Conservation (phyloP, 768 basidiomycete species). For the Suillus discolor region DNA sequence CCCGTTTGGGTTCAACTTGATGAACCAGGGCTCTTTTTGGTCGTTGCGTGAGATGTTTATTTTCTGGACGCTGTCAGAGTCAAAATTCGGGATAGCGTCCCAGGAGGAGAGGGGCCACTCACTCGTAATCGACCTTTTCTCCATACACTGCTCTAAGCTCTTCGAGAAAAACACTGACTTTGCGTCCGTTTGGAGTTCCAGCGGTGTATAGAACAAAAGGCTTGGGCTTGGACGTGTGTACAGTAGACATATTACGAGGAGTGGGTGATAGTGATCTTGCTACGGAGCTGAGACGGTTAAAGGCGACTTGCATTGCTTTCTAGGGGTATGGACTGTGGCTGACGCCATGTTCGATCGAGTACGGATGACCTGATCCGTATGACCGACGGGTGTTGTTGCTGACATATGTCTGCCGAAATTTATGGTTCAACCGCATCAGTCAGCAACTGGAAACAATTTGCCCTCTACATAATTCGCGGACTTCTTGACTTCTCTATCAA, state of each 20-base stretch:
- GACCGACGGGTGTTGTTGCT: neutral
- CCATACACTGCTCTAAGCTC: conserved; percentile 53
- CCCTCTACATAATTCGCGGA: neutral
- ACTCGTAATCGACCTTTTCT: conserved; percentile 36
- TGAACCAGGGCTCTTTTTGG: conserved; percentile 37
- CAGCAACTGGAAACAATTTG: neutral
- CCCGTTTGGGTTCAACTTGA: conserved; percentile 43
- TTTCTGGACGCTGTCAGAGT: conserved; percentile 13
- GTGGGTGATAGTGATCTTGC: neutral
- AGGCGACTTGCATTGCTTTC: neutral
- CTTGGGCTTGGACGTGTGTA: conserved; percentile 24
- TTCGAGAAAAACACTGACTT: conserved; percentile 58
- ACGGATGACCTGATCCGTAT: neutral
- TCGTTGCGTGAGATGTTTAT: conserved; percentile 25
- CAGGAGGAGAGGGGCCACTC: conserved; percentile 7
- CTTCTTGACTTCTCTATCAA: neutral
- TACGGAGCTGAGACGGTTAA: conserved; percentile 3
- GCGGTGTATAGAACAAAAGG: conserved; percentile 51
- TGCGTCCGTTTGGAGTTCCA: conserved; percentile 57
- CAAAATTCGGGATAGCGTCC: neutral
- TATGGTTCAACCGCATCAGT: neutral
- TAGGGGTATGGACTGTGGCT: neutral
- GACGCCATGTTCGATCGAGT: neutral
- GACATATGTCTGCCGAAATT: neutral
- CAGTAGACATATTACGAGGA: conserved; percentile 16